Evolutionary conservation across 495 filamentous ascomycete species (phyloP).

Genomic region (Neurospora hispaniola): DNA sequence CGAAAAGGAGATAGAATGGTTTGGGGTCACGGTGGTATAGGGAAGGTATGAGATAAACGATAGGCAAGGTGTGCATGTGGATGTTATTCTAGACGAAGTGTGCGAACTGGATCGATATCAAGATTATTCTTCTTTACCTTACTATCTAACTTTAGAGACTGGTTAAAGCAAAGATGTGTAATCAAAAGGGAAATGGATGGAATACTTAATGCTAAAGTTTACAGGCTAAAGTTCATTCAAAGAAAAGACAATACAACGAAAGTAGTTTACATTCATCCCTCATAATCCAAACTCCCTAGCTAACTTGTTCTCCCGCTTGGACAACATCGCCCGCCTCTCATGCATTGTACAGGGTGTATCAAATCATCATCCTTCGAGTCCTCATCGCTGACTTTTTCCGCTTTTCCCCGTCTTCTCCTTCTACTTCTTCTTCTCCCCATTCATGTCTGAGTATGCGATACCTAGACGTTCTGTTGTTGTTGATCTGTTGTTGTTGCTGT

Average conservation of each 20-base stretch:
- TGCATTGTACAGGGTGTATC: background rate
- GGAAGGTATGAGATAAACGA: background rate
- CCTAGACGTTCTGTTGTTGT: background rate
- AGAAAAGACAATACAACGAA: background rate
- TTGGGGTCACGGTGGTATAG: background rate
- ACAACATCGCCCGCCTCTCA: background rate
- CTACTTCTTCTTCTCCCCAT: background rate
- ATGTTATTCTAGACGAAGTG: background rate
- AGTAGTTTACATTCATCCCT: background rate
- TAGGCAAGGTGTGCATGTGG: too few species aligned
- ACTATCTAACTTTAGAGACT: background rate
- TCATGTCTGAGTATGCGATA: background rate
- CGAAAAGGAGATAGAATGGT: background rate
- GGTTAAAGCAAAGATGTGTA: background rate
- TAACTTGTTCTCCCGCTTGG: background rate
- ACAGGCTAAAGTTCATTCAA: background rate
- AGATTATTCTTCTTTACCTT: background rate
- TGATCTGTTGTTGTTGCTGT: background rate
- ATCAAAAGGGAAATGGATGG: accelerated
- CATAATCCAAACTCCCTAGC: background rate
- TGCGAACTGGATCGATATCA: background rate
- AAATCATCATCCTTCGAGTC: background rate
- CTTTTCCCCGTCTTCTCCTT: background rate
- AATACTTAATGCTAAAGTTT: background rate
- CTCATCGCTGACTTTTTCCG: background rate